These are phyloP conservation scores for Rhodomyrtus psidioides DNA, from an alignment of 441 rosid species.

Conservation along the genomic window DNA sequence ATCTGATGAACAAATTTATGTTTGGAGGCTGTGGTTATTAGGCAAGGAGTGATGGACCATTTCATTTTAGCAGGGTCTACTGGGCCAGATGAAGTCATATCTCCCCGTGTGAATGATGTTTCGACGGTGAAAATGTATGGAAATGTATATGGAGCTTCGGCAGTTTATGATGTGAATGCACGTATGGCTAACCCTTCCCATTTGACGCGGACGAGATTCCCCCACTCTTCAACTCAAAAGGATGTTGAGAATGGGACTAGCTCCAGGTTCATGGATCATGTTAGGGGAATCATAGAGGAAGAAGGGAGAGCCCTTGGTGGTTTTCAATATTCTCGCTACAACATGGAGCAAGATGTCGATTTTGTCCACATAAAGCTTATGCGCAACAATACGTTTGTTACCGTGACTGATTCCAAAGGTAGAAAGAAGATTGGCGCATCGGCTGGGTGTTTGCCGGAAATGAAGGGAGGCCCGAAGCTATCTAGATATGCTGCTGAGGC, in stretches of 20 bases:
- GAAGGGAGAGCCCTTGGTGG: slow-evolving; percentile 14
- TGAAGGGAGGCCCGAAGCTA: slow-evolving; percentile 50
- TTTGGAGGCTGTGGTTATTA: not conserved
- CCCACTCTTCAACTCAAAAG: slow-evolving; percentile 17
- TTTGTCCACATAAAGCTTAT: slow-evolving; percentile 55
- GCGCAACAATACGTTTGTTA: slow-evolving; percentile 69
- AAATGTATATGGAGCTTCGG: not conserved
- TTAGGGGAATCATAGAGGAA: slow-evolving; percentile 34
- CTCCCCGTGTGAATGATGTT: not conserved
- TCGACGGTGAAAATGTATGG: not conserved
- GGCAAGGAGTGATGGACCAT: not conserved
- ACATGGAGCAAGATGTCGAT: slow-evolving; percentile 44
- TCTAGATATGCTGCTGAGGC: slow-evolving; percentile 75
- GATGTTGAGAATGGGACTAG: slow-evolving; percentile 14
- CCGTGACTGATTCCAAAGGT: slow-evolving; percentile 69
- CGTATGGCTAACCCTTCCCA: not conserved
- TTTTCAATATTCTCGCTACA: slow-evolving; percentile 12
- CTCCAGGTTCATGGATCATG: slow-evolving; percentile 30
- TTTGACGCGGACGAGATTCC: slow-evolving; percentile 21
- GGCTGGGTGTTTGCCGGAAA: slow-evolving; percentile 41
- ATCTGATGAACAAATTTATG: not conserved
- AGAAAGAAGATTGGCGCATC: slow-evolving; percentile 50
- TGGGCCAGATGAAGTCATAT: not conserved
- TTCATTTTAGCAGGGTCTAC: not conserved
- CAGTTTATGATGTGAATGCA: not conserved